Evolutionary conservation across 441 rosid species (phyloP), one percentile per base, ranked within the genome.

Genomic region (Codiaeum variegatum): DNA sequence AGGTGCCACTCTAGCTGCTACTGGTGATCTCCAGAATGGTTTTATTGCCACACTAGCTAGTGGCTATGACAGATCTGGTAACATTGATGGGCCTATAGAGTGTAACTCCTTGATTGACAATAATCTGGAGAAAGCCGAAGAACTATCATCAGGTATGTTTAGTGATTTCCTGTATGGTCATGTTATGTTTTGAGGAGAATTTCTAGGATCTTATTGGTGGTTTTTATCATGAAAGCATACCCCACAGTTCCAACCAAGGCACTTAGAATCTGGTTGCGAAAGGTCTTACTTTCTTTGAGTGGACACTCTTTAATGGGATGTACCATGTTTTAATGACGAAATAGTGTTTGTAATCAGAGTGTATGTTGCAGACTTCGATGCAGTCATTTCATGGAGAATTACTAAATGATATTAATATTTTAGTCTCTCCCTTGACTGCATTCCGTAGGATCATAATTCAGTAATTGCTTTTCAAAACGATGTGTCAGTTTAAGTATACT

Each of bases 91-190:
- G 47, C 77, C 62, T 62, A 67, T 79, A 28, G 96, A 88, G 70
- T 85, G 85, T 49, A 85, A 77, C 72, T 64, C 81, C 42, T 19
- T 80, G 60, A 68, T 79, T 66, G 91, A 90, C 72, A 83, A 49
- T 79, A 78, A 51, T 74, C 64, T 67, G 61, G 97, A 88, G 79
- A 92, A 79, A 85, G 77, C 80, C 29, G 97, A 90, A 72, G 97
- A 92, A 67, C 81, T 79, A 60, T 81, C 87, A 58, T 84, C 86
- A 62, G 94, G 97, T 92, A 80, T 66, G 72, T 29, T 16, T n/a
- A 16, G 16, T 62, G 38, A 54, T 31, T 54, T 16, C 32, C 36
- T 4, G 32, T 32, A 34, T 47, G 28, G 42, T 46, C 29, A 0
- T 26, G 32, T 18, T 21, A 21, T 38, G 6, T 52, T 56, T 67